Evolutionary conservation across 805 yeast species (phyloP).

Genomic region (Candida verbasci): DNA sequence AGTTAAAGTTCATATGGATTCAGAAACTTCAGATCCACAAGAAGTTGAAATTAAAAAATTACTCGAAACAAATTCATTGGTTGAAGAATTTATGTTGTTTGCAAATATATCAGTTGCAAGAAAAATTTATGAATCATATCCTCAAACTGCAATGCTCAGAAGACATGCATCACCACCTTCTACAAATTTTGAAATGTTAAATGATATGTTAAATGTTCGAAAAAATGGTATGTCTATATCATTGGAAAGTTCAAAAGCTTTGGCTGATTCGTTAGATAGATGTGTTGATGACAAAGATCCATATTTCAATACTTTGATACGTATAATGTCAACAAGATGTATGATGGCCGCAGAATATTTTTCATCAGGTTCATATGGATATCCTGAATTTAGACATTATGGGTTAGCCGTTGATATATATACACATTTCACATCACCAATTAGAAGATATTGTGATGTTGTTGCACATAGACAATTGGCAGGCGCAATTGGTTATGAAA

Average conservation of each 20-base stretch:
- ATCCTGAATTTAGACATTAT: slow-evolving; percentile 91
- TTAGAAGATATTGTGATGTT: slow-evolving; percentile 95
- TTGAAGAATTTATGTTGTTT: slow-evolving; percentile 96
- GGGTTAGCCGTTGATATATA: slow-evolving; percentile 97
- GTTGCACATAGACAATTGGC: slow-evolving; percentile 97
- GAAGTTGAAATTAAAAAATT: slow-evolving; percentile 89
- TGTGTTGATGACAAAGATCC: slow-evolving; percentile 81
- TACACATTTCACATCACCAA: slow-evolving; percentile 98
- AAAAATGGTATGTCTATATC: slow-evolving; percentile 68
- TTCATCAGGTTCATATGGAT: slow-evolving; percentile 83
- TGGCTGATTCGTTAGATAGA: slow-evolving; percentile 90
- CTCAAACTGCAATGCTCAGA: slow-evolving; percentile 97
- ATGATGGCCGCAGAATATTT: slow-evolving; percentile 99
- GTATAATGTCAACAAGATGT: slow-evolving; percentile 97
- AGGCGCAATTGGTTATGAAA: slow-evolving; percentile 95
- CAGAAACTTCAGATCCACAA: slow-evolving; percentile 94
- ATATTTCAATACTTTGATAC: slow-evolving; percentile 85
- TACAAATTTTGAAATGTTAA: slow-evolving; percentile 82
- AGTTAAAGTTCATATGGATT: slow-evolving; percentile 94
- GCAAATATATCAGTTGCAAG: slow-evolving; percentile 96
- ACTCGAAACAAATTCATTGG: slow-evolving; percentile 89
- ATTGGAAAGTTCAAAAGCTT: slow-evolving; percentile 79
- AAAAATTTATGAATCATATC: slow-evolving; percentile 86
- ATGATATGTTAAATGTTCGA: slow-evolving; percentile 81
- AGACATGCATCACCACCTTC: slow-evolving; percentile 98